phyloP scores from a whole-genome alignment of 441 rosid species.

The Pelargonium myrrhifolium region DNA sequence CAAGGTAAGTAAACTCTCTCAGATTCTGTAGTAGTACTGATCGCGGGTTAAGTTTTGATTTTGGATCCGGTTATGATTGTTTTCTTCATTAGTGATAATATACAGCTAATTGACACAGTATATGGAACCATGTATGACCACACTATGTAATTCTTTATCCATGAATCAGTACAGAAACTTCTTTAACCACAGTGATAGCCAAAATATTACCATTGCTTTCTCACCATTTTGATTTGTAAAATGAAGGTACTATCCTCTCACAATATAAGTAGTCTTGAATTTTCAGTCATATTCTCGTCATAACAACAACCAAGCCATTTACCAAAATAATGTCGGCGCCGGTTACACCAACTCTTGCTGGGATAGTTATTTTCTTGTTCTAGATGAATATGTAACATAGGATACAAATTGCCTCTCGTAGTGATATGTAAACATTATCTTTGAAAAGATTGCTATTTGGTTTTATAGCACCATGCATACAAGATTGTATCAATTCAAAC shows the following conservation, averaged over 20 bases:
- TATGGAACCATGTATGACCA: neutral
- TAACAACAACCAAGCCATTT: too few relatives aligned
- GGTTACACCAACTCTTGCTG: too few relatives aligned
- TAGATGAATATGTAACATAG: too few relatives aligned
- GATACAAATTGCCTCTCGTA: neutral
- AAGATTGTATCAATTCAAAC: neutral
- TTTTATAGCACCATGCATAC: neutral
- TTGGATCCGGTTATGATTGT: neutral
- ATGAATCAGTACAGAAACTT: neutral
- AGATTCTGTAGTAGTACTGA: neutral
- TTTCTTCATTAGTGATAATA: neutral
- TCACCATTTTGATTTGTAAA: neutral
- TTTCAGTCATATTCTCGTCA: too few relatives aligned
- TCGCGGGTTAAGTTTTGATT: slow-evolving; percentile 3
- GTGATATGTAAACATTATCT: neutral
- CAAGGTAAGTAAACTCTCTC: slow-evolving; percentile 21
- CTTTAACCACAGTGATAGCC: neutral
- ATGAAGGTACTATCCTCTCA: too few relatives aligned
- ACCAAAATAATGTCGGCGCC: too few relatives aligned
- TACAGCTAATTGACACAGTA: neutral
- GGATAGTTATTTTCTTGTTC: too few relatives aligned
- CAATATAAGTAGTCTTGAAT: too few relatives aligned
- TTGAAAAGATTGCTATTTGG: neutral
- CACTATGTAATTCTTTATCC: neutral
- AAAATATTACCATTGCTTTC: neutral